Evolutionary conservation across 2,329 filamentous ascomycete species (phyloP).

Genomic region (Aschersonia sp.): DNA sequence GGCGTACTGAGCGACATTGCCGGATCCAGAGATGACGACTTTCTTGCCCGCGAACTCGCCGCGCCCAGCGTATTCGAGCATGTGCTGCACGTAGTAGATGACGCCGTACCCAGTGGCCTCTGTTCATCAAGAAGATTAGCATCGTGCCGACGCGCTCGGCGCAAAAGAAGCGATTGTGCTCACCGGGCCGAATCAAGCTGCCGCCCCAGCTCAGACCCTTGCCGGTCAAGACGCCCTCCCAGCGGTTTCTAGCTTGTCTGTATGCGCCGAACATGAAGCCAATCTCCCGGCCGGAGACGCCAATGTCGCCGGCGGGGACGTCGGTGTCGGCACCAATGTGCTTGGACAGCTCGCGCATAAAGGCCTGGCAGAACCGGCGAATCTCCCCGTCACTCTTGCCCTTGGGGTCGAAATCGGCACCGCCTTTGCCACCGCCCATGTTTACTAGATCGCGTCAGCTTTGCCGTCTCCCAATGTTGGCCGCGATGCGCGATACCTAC

Average conservation of each 20-base stretch:
- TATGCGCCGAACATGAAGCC: conserved; percentile 93
- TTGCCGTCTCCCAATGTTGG: neutral
- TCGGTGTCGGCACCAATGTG: conserved; percentile 96
- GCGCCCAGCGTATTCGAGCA: conserved; percentile 82
- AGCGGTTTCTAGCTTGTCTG: conserved; percentile 74
- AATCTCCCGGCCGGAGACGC: conserved; percentile 82
- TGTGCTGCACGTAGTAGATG: conserved; percentile 91
- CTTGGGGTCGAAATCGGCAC: conserved; percentile 97
- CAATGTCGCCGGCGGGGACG: conserved; percentile 93
- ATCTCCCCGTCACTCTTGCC: conserved; percentile 97
- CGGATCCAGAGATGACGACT: conserved; percentile 90
- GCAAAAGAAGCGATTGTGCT: conserved; percentile 3
- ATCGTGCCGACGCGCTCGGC: neutral
- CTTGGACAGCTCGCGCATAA: conserved; percentile 91
- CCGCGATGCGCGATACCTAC: conserved; percentile 35
- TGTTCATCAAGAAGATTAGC: conserved; percentile 7
- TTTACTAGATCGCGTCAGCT: conserved; percentile 17
- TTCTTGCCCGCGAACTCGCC: conserved; percentile 82
- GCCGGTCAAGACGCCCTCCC: conserved; percentile 91
- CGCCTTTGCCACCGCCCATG: conserved; percentile 96
- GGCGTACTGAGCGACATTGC: conserved; percentile 96
- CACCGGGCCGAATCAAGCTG: conserved; percentile 69
- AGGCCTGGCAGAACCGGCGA: conserved; percentile 87
- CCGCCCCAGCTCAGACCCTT: conserved; percentile 93
- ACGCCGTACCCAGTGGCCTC: conserved; percentile 96